Percentiles rank a stretch among this genome's conserved stretches.
These are phyloP conservation scores for Boletus sp. DNA, from an alignment of 768 basidiomycete genomes.

Conservation along the genomic window DNA sequence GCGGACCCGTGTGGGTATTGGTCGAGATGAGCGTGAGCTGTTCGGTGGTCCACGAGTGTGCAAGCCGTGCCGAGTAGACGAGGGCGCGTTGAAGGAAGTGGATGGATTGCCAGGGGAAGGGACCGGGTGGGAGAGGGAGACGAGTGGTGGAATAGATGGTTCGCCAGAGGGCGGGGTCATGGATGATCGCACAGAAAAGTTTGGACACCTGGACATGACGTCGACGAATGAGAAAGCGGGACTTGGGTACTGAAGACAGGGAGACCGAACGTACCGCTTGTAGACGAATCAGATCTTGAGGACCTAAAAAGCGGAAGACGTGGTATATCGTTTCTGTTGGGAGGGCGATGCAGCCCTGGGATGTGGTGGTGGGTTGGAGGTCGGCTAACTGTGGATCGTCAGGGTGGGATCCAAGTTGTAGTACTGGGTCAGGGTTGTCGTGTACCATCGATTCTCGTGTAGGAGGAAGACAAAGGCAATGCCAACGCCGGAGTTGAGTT, in stretches of 20 bases:
- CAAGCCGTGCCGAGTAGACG: slow-evolving; percentile 15
- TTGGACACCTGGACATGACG: slow-evolving; percentile 14
- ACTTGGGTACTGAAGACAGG: no score
- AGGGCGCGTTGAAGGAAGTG: slow-evolving; percentile 18
- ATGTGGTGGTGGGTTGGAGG: not conserved
- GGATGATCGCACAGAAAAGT: slow-evolving; percentile 7
- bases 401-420: not conserved
- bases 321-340: slow-evolving; percentile 18
- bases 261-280: slow-evolving; percentile 8
- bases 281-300: slow-evolving; percentile 17
- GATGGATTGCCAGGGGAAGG: slow-evolving; percentile 20
- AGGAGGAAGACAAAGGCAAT: no score
- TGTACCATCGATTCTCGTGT: not conserved
- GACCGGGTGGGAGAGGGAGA: slow-evolving; percentile 20
- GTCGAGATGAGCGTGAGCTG: slow-evolving; percentile 11
- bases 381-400: not conserved
- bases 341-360: not conserved
- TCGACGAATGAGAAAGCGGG: not conserved
- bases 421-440: not conserved
- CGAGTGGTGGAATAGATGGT: slow-evolving; percentile 4
- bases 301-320: slow-evolving; percentile 2
- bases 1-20: slow-evolving; percentile 4
- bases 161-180: slow-evolving; percentile 16
- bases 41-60: slow-evolving; percentile 10
- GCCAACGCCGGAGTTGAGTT: no score